Conservation (phyloP, 805 yeast genomes). For the Kodamaea laetipori region DNA sequence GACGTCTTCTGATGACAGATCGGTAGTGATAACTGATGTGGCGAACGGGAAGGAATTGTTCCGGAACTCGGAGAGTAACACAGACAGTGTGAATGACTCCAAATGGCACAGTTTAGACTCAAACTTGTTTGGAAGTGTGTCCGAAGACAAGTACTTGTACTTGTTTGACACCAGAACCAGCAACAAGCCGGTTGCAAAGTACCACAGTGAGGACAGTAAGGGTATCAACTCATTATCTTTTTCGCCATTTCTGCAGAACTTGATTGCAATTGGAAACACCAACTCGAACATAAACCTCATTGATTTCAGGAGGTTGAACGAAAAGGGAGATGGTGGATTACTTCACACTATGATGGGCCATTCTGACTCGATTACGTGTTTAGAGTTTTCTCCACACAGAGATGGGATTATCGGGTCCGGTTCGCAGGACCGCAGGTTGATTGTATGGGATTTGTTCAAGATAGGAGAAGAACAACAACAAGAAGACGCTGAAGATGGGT, state of each 20-base stretch:
- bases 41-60: conserved; percentile 15
- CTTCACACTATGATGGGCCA: conserved; percentile 83
- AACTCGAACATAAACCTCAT: conserved; percentile 67
- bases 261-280: conserved; percentile 70
- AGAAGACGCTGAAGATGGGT: conserved; percentile 90
- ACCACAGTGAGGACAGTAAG: conserved; percentile 28
- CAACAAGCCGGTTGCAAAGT: conserved; percentile 27
- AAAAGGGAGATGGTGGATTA: conserved; percentile 24
- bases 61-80: conserved; percentile 34
- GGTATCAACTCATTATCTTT: conserved; percentile 67
- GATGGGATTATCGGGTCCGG: conserved; percentile 82
- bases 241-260: conserved; percentile 58
- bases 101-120: conserved; percentile 64
- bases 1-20: conserved; percentile 67
- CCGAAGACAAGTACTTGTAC: conserved; percentile 63
- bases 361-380: conserved; percentile 64
- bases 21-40: conserved; percentile 64
- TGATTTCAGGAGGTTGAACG: conserved; percentile 54
- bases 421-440: conserved; percentile 73
- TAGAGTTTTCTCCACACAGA: conserved; percentile 76
- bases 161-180: conserved; percentile 55
- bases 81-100: conserved; percentile 71
- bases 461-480: conserved; percentile 84
- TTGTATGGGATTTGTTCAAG: conserved; percentile 76
- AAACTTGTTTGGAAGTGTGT: conserved; percentile 65